Conservation (phyloP, 139 green algal species). For the Micractinium sp. region DNA sequence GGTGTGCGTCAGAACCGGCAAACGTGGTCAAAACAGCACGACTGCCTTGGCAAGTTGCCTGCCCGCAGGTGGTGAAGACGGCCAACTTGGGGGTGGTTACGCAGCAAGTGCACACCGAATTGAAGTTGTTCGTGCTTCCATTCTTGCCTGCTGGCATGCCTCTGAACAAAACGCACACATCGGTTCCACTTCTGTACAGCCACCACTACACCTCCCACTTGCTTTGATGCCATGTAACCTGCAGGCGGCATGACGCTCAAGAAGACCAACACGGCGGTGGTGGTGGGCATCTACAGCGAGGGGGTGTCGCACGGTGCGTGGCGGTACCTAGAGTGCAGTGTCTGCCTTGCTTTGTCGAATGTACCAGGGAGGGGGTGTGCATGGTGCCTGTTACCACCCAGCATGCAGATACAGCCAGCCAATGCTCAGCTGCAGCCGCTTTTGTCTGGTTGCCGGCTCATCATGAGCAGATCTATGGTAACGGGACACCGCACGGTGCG, state of each 20-base stretch:
- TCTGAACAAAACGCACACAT: too few relatives aligned
- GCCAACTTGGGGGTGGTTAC: too few relatives aligned
- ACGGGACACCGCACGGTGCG: too few relatives aligned
- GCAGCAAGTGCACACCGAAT: too few relatives aligned
- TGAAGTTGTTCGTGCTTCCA: too few relatives aligned
- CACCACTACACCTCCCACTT: background rate
- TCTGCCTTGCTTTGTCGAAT: background rate
- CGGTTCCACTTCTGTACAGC: background rate
- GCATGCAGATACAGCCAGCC: background rate
- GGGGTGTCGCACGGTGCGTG: conserved; percentile 56
- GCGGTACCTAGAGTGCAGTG: too few relatives aligned
- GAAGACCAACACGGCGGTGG: conserved; percentile 74
- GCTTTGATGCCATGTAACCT: too few relatives aligned
- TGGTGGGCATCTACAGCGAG: conserved; percentile 78
- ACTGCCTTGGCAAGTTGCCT: too few relatives aligned
- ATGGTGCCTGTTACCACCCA: background rate
- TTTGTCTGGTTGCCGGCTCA: background rate
- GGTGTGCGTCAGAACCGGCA: background rate
- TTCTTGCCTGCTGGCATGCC: too few relatives aligned
- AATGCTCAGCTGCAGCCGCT: background rate
- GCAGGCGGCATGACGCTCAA: conserved; percentile 74
- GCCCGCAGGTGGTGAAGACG: too few relatives aligned
- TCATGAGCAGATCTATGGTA: background rate
- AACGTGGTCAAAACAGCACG: background rate
- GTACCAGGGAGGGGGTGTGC: background rate